phyloP scores from a whole-genome alignment of 2,329 filamentous ascomycete species.

The Pyrenochaeta sp. region DNA sequence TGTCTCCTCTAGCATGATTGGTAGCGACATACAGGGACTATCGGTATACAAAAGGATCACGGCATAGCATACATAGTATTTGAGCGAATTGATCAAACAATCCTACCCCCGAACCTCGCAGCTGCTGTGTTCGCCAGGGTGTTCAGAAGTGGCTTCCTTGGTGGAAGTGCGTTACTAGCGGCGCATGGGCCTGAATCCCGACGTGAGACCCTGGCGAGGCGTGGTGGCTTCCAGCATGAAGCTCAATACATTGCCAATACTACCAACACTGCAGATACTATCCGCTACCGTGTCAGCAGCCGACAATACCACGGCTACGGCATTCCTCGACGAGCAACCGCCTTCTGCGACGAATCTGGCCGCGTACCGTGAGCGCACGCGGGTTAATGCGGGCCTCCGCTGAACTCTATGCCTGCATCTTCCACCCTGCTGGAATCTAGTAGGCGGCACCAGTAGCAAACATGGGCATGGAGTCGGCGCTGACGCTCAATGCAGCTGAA shows the following conservation, averaged over 20 bases:
- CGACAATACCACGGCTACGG: background rate
- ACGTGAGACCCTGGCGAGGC: constrained; percentile 15
- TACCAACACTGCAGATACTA: constrained; percentile 9
- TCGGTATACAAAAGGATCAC: constrained; percentile 6
- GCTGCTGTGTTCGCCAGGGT: constrained; percentile 8
- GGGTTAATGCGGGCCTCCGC: constrained; percentile 47
- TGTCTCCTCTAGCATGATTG: background rate
- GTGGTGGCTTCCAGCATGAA: constrained; percentile 19
- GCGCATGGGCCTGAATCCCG: constrained; percentile 18
- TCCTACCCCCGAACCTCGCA: background rate
- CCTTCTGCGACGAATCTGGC: constrained; percentile 24
- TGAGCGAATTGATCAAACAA: constrained; percentile 7
- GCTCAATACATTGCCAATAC: constrained; percentile 20
- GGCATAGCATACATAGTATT: constrained; percentile 5
- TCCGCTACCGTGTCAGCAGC: background rate
- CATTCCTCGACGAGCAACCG: background rate
- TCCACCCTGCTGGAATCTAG: constrained; percentile 50
- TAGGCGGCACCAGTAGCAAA: constrained; percentile 28
- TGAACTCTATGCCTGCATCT: constrained; percentile 48
- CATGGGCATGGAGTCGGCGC: constrained; percentile 23
- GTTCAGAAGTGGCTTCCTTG: constrained; percentile 3
- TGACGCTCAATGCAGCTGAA: constrained; percentile 65
- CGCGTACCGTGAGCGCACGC: constrained; percentile 37
- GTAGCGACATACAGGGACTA: background rate
- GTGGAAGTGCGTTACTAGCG: constrained; percentile 8